A percentile compares a stretch with the other conserved stretches of the same genome.
Conservation (phyloP, 495 filamentous ascomycete genomes). For the Letharia columbiana region DNA sequence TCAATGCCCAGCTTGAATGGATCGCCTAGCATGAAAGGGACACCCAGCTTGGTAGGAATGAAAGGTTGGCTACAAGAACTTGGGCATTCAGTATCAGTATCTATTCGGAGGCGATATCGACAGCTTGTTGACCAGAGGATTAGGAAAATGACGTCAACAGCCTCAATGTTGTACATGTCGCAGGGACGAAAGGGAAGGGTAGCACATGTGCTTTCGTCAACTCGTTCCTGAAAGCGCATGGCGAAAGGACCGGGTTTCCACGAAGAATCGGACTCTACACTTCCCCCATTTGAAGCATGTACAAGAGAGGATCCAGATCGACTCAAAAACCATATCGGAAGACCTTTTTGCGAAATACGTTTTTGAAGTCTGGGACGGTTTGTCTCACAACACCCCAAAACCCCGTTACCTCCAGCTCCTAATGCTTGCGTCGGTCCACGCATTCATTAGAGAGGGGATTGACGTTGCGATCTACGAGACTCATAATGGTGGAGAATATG, state of each 20-base stretch:
- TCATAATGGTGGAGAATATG: conserved; percentile 77
- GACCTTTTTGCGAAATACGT: conserved; percentile 52
- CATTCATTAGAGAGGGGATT: conserved; percentile 61
- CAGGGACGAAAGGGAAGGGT: conserved; percentile 47
- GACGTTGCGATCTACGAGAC: conserved; percentile 69
- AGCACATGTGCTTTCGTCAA: conserved; percentile 42
- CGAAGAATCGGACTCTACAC: conserved; percentile 55
- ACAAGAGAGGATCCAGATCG: conserved; percentile 57
- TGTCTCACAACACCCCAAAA: conserved; percentile 21
- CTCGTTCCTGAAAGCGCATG: conserved; percentile 32
- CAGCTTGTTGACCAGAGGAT: background rate
- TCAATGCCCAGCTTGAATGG: conserved; percentile 15
- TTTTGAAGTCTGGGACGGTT: conserved; percentile 56
- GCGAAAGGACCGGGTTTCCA: conserved; percentile 30
- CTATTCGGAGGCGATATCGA: conserved; percentile 2
- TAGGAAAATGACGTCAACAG: conserved; percentile 2
- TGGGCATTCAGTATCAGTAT: conserved; percentile 29
- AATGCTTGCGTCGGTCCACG: conserved; percentile 67
- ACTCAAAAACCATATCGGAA: conserved; percentile 42
- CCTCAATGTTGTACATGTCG: conserved; percentile 40
- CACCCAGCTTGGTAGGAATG: conserved; percentile 28
- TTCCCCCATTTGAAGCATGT: conserved; percentile 51
- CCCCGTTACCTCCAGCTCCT: conserved; percentile 57
- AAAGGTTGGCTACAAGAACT: conserved; percentile 28
- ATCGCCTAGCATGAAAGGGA: conserved; percentile 20